phyloP scores from a whole-genome alignment of 768 basidiomycete species.

The Leccinum imitatum region DNA sequence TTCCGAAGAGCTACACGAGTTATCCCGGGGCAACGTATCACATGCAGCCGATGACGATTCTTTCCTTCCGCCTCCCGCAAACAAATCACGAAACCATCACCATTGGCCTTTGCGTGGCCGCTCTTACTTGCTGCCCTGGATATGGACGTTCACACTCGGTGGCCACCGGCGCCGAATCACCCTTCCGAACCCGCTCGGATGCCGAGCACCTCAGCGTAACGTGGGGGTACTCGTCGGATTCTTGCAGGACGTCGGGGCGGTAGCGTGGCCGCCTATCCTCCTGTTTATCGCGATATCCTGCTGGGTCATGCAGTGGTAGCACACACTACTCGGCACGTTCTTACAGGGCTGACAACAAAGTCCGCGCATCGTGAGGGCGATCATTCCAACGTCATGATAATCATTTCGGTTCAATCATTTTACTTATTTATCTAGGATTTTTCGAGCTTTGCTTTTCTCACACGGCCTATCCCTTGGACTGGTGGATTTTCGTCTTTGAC shows the following conservation, averaged over 20 bases:
- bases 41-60: slow-evolving; percentile 8
- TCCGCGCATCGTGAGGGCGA: not conserved
- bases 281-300: slow-evolving; percentile 34
- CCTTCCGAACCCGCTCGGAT: slow-evolving; percentile 21
- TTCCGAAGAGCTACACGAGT: slow-evolving; percentile 12
- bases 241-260: slow-evolving; percentile 29
- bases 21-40: slow-evolving; percentile 4
- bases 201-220: slow-evolving; percentile 14
- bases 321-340: not conserved
- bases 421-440: not conserved
- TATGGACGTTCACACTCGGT: slow-evolving; percentile 27
- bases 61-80: slow-evolving; percentile 20
- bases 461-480: not conserved
- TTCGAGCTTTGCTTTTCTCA: not conserved
- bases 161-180: slow-evolving; percentile 26
- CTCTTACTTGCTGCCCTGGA: slow-evolving; percentile 17
- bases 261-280: slow-evolving; percentile 39
- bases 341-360: not conserved
- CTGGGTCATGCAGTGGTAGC: slow-evolving; percentile 33
- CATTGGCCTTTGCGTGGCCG: slow-evolving; percentile 11
- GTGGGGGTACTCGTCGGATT: slow-evolving; percentile 32
- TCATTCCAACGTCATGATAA: not conserved
- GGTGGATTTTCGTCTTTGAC: not conserved
- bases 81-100: slow-evolving; percentile 11
- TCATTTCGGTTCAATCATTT: not conserved